Percentiles rank a stretch among this genome's conserved stretches.
Evolutionary conservation across 139 green algal genomes (phyloP).

Genomic region (Zygnema circumcarinatum): DNA sequence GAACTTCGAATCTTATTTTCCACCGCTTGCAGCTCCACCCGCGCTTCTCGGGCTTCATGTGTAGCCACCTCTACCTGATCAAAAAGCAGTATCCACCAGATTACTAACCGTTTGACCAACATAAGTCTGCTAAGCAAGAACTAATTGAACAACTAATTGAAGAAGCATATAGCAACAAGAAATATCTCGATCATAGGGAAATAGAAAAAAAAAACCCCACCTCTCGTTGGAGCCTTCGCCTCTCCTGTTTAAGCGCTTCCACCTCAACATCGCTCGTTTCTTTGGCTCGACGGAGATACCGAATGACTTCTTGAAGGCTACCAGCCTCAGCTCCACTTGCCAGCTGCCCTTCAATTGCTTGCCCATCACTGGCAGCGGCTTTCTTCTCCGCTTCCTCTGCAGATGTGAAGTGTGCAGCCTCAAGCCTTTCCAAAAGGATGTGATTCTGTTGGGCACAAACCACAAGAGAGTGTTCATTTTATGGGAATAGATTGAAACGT

Average conservation of each 20-base stretch:
- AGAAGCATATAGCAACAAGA: too few species aligned
- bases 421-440: constrained; percentile 50
- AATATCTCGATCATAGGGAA: too few species aligned
- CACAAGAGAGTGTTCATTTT: too few species aligned
- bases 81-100: not conserved
- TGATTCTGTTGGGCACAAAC: too few species aligned
- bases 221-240: constrained; percentile 3
- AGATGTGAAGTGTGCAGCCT: constrained; percentile 13
- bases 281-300: constrained; percentile 52
- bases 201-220: too few species aligned
- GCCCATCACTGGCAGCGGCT: not conserved
- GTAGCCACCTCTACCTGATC: constrained; percentile 33
- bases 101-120: too few species aligned
- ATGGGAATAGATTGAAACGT: too few species aligned
- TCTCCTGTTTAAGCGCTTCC: constrained; percentile 54
- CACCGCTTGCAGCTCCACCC: constrained; percentile 28
- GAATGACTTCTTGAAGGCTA: constrained; percentile 54
- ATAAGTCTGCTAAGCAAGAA: too few species aligned
- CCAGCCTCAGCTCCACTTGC: not conserved
- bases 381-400: not conserved
- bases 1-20: not conserved
- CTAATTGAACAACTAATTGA: too few species aligned
- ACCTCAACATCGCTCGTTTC: constrained; percentile 53
- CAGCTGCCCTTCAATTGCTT: not conserved
- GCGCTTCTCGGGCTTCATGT: constrained; percentile 28